phyloP scores from a whole-genome alignment of 768 basidiomycete genomes.

The Mycena chlorophos region DNA sequence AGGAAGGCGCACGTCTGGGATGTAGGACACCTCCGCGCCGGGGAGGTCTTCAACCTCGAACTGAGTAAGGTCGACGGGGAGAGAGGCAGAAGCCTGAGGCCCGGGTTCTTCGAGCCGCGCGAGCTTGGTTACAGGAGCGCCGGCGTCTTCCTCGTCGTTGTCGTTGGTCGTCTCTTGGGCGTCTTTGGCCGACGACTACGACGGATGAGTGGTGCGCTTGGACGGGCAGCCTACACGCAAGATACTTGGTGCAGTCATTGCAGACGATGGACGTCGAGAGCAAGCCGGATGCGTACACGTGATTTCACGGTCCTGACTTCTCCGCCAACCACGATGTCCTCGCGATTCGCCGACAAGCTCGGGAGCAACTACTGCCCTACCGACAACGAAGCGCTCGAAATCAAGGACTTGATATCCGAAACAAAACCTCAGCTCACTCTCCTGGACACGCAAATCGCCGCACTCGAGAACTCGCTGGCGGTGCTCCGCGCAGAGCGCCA shows the following conservation, averaged over 20 bases:
- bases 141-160: too few relatives aligned
- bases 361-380: slow-evolving; percentile 7
- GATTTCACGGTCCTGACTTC: not conserved
- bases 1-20: not conserved
- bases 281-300: not conserved
- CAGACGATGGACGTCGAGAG: not conserved
- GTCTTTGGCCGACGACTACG: too few relatives aligned
- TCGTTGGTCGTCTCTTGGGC: too few relatives aligned
- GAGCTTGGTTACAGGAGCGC: too few relatives aligned
- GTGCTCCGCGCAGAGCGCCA: not conserved
- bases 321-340: not conserved
- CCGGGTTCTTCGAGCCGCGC: not conserved
- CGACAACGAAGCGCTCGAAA: not conserved
- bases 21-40: not conserved
- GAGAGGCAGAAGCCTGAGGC: not conserved
- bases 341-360: slow-evolving; percentile 1
- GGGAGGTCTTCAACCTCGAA: not conserved
- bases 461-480: not conserved
- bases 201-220: not conserved
- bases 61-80: not conserved
- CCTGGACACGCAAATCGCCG: not conserved
- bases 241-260: too few relatives aligned
- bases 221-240: not conserved
- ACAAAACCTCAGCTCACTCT: not conserved
- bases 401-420: not conserved